These are phyloP conservation scores for Pseudozyma sp. DNA, from an alignment of 1,284 basidiomycete genomes.

Conservation along the genomic window DNA sequence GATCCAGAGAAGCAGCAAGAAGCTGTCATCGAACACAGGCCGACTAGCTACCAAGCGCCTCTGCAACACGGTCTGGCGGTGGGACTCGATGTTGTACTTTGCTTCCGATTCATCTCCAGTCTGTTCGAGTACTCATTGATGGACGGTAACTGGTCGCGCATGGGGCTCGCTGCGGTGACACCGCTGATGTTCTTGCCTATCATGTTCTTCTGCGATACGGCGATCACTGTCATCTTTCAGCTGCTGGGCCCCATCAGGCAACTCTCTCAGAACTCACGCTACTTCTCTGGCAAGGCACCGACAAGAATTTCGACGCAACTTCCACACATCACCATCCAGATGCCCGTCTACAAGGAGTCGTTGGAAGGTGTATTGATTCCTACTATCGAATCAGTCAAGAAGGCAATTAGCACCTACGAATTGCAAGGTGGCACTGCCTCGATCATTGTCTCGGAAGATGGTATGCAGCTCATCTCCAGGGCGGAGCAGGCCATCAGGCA, in stretches of 20 bases:
- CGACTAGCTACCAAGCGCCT: conserved; percentile 80
- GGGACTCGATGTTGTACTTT: conserved; percentile 69
- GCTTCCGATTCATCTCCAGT: conserved; percentile 76
- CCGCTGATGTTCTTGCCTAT: conserved; percentile 63
- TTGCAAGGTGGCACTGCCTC: conserved; percentile 81
- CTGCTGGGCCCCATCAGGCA: conserved; percentile 75
- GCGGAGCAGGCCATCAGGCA: conserved; percentile 77
- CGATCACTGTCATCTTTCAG: conserved; percentile 70
- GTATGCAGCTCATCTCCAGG: conserved; percentile 75
- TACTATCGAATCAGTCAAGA: conserved; percentile 82
- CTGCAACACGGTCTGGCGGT: conserved; percentile 80
- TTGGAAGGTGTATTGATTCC: conserved; percentile 73
- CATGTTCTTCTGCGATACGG: conserved; percentile 75
- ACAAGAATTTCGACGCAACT: conserved; percentile 77
- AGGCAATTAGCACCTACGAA: conserved; percentile 86
- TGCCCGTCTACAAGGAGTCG: conserved; percentile 80
- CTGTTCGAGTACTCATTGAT: conserved; percentile 78
- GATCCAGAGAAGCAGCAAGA: conserved; percentile 38
- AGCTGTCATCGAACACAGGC: conserved; percentile 63
- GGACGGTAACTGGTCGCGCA: conserved; percentile 76
- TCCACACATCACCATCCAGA: conserved; percentile 80
- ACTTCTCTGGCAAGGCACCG: conserved; percentile 70
- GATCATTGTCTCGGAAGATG: conserved; percentile 83
- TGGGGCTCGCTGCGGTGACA: conserved; percentile 72
- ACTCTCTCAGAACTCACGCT: conserved; percentile 71